Base-by-base conservation (phyloP, 108 stramenopile genomes). In the Cyclotella choctawhatcheeana region DNA sequence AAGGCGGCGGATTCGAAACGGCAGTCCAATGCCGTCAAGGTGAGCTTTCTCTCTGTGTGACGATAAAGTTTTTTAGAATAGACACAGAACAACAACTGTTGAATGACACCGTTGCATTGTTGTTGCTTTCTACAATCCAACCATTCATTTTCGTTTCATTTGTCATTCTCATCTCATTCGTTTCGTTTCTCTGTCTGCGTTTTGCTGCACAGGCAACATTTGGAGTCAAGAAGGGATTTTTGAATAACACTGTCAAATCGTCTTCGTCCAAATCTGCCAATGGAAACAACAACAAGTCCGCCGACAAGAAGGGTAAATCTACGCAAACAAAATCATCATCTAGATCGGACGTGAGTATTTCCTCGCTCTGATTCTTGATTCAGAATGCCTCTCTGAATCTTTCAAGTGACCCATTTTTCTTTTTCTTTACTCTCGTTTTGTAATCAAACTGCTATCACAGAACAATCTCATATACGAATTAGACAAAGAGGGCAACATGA, bases 191-290 rank as follows among this genome's bases (percentile, higher is more conserved):
- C 8, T 44, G 51, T 50, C 33, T 16, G 22, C 51, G 62, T 24
- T 33, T 25, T 34, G 47, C 44, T 52, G 3, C 33, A 52, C 6
- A 52, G 72, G 48, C 74, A 2, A 64, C 74, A 14, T 81, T 75
- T 64, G 79, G 79, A 22, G 25, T 75, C 51, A 74, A 76, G 54
- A 76, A 70, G 52, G 79, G 79, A 27, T 81, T 81, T 65, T 31
- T 73, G 58, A 82, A 65, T 33, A 2, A n/a, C n/a, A n/a, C n/a
- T n/a, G n/a, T n/a, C n/a, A n/a, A n/a, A n/a, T n/a, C n/a, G n/a
- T n/a, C 51, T 10, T 56, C 69, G 18, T 44, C 62, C 21, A 62
- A 62, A 58, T 30, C 40, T 29, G 18, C 27, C 7, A 40, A 58
- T 22, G 7, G 70, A 75, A 50, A 47, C n/a, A n/a, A n/a, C n/a